Evolutionary conservation across 805 yeast species (phyloP).

Genomic region (Saturnispora silvae): DNA sequence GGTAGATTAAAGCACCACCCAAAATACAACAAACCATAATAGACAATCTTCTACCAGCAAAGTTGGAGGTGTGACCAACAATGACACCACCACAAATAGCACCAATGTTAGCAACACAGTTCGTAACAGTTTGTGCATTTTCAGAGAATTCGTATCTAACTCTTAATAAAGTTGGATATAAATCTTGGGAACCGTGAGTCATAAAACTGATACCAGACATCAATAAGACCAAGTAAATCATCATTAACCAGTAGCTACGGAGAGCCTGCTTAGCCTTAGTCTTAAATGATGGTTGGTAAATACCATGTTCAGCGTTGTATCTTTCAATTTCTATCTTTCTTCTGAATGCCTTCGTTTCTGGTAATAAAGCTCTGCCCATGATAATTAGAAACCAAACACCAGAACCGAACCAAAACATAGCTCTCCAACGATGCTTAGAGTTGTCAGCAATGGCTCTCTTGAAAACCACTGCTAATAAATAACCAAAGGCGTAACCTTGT

Average conservation of each 20-base stretch:
- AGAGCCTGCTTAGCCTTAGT: conserved; percentile 28
- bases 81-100: conserved; percentile 47
- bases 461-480: conserved; percentile 53
- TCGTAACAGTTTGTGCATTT: conserved; percentile 42
- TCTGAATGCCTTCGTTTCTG: conserved; percentile 45
- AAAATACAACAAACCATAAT: conserved; percentile 40
- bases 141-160: conserved; percentile 33
- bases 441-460: conserved; percentile 51
- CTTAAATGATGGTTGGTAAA: conserved; percentile 25
- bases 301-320: conserved; percentile 23
- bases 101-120: conserved; percentile 48
- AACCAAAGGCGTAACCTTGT: conserved; percentile 71
- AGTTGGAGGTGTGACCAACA: conserved; percentile 44
- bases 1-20: conserved; percentile 55
- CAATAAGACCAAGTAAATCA: conserved; percentile 44
- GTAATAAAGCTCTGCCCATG: conserved; percentile 32
- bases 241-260: conserved; percentile 46
- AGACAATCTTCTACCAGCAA: conserved; percentile 45
- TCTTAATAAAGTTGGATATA: conserved; percentile 44
- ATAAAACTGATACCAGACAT: conserved; percentile 57
- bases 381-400: conserved; percentile 38
- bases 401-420: conserved; percentile 61
- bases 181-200: conserved; percentile 56
- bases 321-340: conserved; percentile 29
- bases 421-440: conserved; percentile 47